A percentile compares a stretch with the other conserved stretches of the same genome.
Evolutionary conservation across 1,139 yeast species (phyloP).

Genomic region (Geotrichum klebahnii): DNA sequence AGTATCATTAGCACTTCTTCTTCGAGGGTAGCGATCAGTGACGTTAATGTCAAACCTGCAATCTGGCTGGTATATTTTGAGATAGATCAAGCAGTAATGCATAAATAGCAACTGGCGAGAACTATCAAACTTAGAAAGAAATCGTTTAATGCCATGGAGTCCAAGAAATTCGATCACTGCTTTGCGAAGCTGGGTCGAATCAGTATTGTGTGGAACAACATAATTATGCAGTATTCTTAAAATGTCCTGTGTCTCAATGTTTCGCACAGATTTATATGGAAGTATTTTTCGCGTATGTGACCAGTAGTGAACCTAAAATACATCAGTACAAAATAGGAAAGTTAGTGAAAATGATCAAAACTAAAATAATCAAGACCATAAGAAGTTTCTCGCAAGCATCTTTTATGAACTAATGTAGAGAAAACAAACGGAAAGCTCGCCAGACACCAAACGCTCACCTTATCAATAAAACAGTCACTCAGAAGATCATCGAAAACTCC

Average conservation of each 20-base stretch:
- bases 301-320: neutral
- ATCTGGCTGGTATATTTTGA: conserved; percentile 39
- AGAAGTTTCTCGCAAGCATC: neutral
- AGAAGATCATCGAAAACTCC: conserved; percentile 50
- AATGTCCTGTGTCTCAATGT: conserved; percentile 27
- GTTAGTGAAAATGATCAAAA: too few species aligned
- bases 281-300: conserved; percentile 38
- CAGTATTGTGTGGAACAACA: conserved; percentile 24
- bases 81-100: conserved; percentile 40
- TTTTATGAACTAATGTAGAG: neutral
- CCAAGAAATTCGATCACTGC: conserved; percentile 34
- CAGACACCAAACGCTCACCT: too few species aligned
- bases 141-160: conserved; percentile 34
- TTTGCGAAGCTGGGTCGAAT: conserved; percentile 22
- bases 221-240: conserved; percentile 27
- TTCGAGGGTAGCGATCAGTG: conserved; percentile 41
- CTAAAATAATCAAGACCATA: too few species aligned
- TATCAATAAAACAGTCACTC: conserved; percentile 40
- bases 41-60: conserved; percentile 45
- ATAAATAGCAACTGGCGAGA: conserved; percentile 38
- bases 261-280: conserved; percentile 31
- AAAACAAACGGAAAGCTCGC: neutral
- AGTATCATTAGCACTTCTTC: neutral
- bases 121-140: conserved; percentile 33
- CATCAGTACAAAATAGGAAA: neutral